Percentiles rank a stretch among this genome's conserved stretches.
These are phyloP conservation scores for Senna siamea DNA, from an alignment of 306 rosid genomes.

Conservation along the genomic window DNA sequence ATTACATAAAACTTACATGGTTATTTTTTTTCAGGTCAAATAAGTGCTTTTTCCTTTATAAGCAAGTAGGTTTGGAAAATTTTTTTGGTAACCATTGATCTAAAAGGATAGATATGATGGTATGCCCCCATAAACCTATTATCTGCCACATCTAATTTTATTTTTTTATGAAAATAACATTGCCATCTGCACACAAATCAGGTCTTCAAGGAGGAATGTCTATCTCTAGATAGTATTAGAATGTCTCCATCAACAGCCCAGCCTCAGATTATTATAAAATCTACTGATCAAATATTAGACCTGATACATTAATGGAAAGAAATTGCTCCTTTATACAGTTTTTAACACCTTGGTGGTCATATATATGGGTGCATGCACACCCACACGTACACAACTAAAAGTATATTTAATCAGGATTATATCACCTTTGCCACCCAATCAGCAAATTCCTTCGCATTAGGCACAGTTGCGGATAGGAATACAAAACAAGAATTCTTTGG, in stretches of 20 bases:
- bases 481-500: constrained; percentile 90
- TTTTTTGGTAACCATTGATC: too few species aligned
- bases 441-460: constrained; percentile 93
- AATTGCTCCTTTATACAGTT: not conserved
- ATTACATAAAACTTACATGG: too few species aligned
- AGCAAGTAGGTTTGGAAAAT: too few species aligned
- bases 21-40: too few species aligned
- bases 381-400: not conserved
- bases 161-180: too few species aligned
- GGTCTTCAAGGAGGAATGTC: not conserved
- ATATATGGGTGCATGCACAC: not conserved
- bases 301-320: not conserved
- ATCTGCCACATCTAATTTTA: too few species aligned
- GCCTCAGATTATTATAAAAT: not conserved
- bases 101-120: too few species aligned
- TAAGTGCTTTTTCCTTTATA: too few species aligned
- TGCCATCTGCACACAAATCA: too few species aligned
- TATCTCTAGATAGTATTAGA: not conserved
- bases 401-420: constrained; percentile 12
- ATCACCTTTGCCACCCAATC: constrained; percentile 96
- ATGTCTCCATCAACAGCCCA: not conserved
- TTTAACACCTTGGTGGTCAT: not conserved
- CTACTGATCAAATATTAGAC: not conserved
- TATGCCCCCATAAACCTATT: too few species aligned
- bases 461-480: constrained; percentile 94